Evolutionary conservation across 345 rosid genomes (phyloP), one percentile per base, ranked within the genome.

Genomic region (Hypericum androsaemum): DNA sequence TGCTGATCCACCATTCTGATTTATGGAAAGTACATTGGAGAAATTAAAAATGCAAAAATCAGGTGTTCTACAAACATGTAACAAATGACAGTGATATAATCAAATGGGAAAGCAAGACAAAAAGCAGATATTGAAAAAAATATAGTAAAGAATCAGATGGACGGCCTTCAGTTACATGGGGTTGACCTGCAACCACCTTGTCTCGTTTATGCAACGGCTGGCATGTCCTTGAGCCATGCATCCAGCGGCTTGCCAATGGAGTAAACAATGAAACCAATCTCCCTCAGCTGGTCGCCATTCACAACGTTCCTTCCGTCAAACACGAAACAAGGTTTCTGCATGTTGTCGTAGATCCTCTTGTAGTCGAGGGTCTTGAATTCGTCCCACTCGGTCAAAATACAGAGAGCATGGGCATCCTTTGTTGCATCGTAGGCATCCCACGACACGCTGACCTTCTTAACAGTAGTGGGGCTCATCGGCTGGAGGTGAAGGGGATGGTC

Each of bases 191-290:
- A 22, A 22, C 32, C 32, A 22, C 2, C 1, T 1, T 22, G 32
- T 22, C 2, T 22, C 32, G 32, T 22, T 22, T 46, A 46, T 14
- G 54, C 41, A 39, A 51, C 6, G 14, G 41, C 41, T 35, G 54
- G 54, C 54, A 51, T 35, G 54, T 37, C 54, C 54, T 51, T 36
- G 15, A 51, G 41, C 54, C 54, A 51, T 12, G 39, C 11, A 51
- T 51, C 54, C 54, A 51, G 7, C 2, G 54, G 54, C 54, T 51
- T 51, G 7, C 54, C 54, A 11, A 51, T 51, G 41, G 54, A 51
- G 41, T 51, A 51, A 9, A 51, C 54, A n/a, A 51, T 51, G 54
- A 51, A 51, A 5, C 54, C 54, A 37, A 51, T 51, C 17, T 37
- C 54, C 41, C 54, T 51, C 54, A 51, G 39, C 41, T 51, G 36